phyloP scores from a whole-genome alignment of 345 rosid genomes.

The Fremontodendron californicum region DNA sequence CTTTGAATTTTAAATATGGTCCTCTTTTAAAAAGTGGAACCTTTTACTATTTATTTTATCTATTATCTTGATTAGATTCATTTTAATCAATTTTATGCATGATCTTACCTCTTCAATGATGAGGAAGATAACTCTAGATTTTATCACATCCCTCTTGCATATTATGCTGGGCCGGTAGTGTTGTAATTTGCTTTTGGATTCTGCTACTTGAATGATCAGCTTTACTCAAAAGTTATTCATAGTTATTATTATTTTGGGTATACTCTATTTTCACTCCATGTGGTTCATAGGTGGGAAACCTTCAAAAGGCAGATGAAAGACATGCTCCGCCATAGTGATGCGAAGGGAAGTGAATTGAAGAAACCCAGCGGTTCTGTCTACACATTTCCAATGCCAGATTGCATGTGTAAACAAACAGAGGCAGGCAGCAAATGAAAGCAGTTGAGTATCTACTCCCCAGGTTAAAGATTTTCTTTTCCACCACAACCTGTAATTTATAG shows the following conservation, averaged over 20 bases:
- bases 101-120: neutral
- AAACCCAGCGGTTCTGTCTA: conserved; percentile 70
- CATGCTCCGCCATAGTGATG: conserved; percentile 71
- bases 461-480: neutral
- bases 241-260: neutral
- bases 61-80: neutral
- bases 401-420: conserved; percentile 71
- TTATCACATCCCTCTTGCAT: neutral
- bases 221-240: neutral
- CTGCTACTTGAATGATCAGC: neutral
- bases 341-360: conserved; percentile 64
- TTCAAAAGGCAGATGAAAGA: conserved; percentile 78
- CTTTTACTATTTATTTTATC: neutral
- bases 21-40: neutral
- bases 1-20: neutral
- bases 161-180: neutral
- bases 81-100: neutral
- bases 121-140: neutral
- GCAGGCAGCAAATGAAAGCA: conserved; percentile 7
- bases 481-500: conserved; percentile 9
- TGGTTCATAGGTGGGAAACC: conserved; percentile 61
- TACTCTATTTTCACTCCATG: neutral
- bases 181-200: neutral
- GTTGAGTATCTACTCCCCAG: neutral
- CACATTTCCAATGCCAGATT: conserved; percentile 94